phyloP scores from a whole-genome alignment of 2,329 filamentous ascomycete genomes.

The Penicillium sumatraense region DNA sequence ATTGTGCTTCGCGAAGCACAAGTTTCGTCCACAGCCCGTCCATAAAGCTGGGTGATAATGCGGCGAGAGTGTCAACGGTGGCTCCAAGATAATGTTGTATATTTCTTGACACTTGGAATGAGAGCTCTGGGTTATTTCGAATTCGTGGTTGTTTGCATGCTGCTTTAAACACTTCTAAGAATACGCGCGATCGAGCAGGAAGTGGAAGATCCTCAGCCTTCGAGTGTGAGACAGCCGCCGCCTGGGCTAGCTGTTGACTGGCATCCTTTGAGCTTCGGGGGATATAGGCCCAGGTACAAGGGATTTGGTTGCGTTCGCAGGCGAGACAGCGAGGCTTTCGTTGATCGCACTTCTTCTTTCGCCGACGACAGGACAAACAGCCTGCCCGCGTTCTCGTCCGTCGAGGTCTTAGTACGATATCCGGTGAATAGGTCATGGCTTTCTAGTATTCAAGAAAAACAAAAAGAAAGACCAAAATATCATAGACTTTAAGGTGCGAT shows the following conservation, averaged over 20 bases:
- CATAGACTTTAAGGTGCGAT: neutral
- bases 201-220: neutral
- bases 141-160: neutral
- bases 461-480: neutral
- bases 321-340: no score
- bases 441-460: neutral
- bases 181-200: neutral
- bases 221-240: neutral
- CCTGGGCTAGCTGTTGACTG: neutral
- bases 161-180: neutral
- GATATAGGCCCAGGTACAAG: no score
- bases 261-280: no score
- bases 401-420: no score
- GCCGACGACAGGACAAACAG: no score
- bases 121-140: neutral
- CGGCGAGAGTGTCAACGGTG: neutral
- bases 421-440: no score
- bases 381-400: no score
- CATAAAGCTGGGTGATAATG: neutral
- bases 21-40: neutral
- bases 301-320: no score
- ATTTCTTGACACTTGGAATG: neutral
- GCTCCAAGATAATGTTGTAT: neutral
- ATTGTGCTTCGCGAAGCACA: neutral
- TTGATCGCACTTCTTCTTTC: no score